Evolutionary conservation across 2,329 filamentous ascomycete genomes (phyloP).

Genomic region (Pseudocercospora fijiensis): DNA sequence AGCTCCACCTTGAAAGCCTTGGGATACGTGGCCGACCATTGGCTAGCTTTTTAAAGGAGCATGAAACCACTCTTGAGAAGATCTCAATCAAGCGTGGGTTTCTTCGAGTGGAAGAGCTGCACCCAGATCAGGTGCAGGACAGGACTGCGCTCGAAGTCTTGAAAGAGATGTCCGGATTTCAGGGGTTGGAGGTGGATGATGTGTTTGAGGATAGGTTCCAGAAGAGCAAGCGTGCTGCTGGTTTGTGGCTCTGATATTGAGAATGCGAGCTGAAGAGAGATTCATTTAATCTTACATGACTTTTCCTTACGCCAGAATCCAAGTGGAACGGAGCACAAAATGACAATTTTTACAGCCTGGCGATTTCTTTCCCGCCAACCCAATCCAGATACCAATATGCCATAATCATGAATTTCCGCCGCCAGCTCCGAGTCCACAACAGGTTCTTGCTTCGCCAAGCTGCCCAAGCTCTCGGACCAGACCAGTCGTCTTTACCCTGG

Average conservation of each 20-base stretch:
- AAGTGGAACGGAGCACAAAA: neutral
- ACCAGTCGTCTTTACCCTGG: constrained; percentile 43
- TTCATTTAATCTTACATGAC: neutral
- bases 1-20: neutral
- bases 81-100: neutral
- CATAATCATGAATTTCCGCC: constrained; percentile 36
- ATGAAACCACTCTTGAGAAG: neutral
- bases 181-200: neutral
- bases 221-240: neutral
- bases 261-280: neutral
- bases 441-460: constrained; percentile 45
- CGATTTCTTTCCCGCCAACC: constrained; percentile 34
- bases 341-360: constrained; percentile 22
- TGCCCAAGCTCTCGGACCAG: constrained; percentile 45
- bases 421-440: constrained; percentile 35
- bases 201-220: neutral
- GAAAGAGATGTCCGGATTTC: neutral
- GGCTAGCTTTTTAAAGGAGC: neutral
- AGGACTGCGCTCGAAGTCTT: neutral
- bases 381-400: constrained; percentile 32
- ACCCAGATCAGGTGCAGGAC: neutral
- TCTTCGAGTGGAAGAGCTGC: neutral
- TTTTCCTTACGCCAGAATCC: neutral
- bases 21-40: neutral
- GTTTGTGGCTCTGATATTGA: neutral